These are phyloP conservation scores for Anastatica hierochuntica DNA, from an alignment of 345 rosid species.

Conservation along the genomic window DNA sequence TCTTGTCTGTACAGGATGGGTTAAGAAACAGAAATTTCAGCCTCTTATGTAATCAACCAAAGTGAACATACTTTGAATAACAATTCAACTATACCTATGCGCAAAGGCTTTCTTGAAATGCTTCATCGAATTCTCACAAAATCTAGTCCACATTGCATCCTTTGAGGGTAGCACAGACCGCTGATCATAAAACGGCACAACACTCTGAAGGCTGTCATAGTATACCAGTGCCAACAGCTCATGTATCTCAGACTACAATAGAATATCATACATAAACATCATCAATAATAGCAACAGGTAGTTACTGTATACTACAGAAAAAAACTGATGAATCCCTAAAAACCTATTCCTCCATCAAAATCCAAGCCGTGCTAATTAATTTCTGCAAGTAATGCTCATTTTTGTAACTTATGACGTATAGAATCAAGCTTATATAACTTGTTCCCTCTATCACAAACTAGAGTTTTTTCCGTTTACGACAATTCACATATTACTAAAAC, in stretches of 20 bases:
- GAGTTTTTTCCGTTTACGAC: too few relatives aligned
- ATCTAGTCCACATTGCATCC: conserved; percentile 66
- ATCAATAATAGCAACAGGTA: conserved; percentile 12
- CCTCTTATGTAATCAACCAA: conserved; percentile 6
- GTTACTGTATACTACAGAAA: neutral
- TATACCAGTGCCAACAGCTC: conserved; percentile 90
- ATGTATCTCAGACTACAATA: conserved; percentile 73
- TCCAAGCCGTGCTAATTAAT: too few relatives aligned
- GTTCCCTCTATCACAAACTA: too few relatives aligned
- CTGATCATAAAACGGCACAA: conserved; percentile 90
- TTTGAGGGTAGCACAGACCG: conserved; percentile 62
- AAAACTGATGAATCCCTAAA: neutral
- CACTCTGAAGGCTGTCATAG: conserved; percentile 98
- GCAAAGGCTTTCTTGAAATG: conserved; percentile 84
- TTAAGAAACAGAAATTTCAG: conserved; percentile 1
- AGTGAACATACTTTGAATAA: neutral
- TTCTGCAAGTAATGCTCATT: too few relatives aligned
- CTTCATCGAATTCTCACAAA: conserved; percentile 73
- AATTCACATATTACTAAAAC: too few relatives aligned
- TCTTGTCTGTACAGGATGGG: conserved; percentile 52
- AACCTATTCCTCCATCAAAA: conserved; percentile 8
- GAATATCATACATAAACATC: conserved; percentile 23
- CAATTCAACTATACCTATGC: conserved; percentile 47
- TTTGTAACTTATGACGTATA: too few relatives aligned
- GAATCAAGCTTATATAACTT: too few relatives aligned